Percentiles rank a stretch among this genome's conserved stretches.
These are phyloP conservation scores for Galeopsis tetrahit DNA, from an alignment of 257 asterid species.

Conservation along the genomic window DNA sequence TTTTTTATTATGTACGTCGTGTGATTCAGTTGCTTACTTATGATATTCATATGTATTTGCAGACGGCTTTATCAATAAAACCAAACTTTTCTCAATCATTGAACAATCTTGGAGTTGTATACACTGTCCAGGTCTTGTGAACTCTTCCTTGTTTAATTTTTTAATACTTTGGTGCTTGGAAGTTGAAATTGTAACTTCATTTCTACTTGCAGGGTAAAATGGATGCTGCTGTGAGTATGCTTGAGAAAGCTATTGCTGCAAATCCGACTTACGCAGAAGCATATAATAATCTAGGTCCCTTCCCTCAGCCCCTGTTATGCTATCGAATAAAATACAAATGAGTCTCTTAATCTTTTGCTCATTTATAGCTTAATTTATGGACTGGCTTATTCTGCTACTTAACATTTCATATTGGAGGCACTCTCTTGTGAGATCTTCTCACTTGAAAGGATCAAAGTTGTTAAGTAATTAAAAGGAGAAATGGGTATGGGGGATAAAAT, in stretches of 20 bases:
- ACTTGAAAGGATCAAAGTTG: not conserved
- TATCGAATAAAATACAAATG: constrained; percentile 14
- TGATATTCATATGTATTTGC: constrained; percentile 42
- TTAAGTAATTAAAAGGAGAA: not conserved
- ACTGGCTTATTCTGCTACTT: constrained; percentile 5
- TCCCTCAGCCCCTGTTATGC: constrained; percentile 16
- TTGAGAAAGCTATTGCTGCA: constrained; percentile 96
- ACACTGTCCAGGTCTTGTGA: constrained; percentile 91
- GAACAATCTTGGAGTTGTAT: constrained; percentile 99
- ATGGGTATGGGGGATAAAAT: not conserved
- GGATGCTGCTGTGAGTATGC: constrained; percentile 98
- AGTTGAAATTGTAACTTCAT: constrained; percentile 25
- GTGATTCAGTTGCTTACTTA: constrained; percentile 31
- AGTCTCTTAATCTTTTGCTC: constrained; percentile 20
- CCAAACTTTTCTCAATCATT: constrained; percentile 97
- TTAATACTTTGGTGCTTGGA: not conserved
- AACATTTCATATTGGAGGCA: constrained; percentile 2
- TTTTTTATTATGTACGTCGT: constrained; percentile 21
- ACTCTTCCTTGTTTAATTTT: constrained; percentile 14
- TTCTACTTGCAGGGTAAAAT: constrained; percentile 80
- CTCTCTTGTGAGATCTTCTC: not conserved
- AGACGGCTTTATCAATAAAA: constrained; percentile 94
- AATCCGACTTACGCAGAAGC: constrained; percentile 99
- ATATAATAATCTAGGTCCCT: constrained; percentile 88
- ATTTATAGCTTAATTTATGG: constrained; percentile 16